A percentile compares a stretch with the other conserved stretches of the same genome.
Evolutionary conservation across 2,329 filamentous ascomycete genomes (phyloP).

Genomic region (Apiospora arundinis): DNA sequence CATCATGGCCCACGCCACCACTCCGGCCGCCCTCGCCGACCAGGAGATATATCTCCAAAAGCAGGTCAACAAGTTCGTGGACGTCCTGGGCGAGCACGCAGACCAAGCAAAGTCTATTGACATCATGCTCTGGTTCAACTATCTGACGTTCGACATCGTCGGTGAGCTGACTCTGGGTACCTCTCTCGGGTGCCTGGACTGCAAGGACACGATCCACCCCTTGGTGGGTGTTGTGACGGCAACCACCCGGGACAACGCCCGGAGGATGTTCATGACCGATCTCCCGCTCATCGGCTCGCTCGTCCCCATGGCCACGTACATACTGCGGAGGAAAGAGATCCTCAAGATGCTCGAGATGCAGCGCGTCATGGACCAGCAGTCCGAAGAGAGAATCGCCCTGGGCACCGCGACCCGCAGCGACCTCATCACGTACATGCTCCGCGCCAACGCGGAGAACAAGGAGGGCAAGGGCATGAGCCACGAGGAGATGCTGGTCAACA

Average conservation of each 20-base stretch:
- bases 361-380: neutral
- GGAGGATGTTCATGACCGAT: neutral
- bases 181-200: constrained; percentile 25
- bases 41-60: constrained; percentile 11
- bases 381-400: neutral
- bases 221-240: constrained; percentile 2
- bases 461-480: constrained; percentile 20
- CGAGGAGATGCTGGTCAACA: constrained; percentile 19
- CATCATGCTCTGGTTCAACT: constrained; percentile 30
- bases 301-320: neutral
- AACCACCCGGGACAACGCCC: neutral
- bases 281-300: neutral
- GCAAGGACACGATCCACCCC: neutral
- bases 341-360: neutral
- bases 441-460: neutral
- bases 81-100: neutral
- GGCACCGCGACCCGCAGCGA: neutral
- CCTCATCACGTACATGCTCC: constrained; percentile 9
- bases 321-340: neutral
- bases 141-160: constrained; percentile 31
- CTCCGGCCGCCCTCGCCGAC: neutral
- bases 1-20: neutral
- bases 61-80: neutral
- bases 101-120: constrained; percentile 23
- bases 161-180: constrained; percentile 31